Conservation (phyloP, 2,329 filamentous ascomycete species). For the Scedosporium apiospermum region DNA sequence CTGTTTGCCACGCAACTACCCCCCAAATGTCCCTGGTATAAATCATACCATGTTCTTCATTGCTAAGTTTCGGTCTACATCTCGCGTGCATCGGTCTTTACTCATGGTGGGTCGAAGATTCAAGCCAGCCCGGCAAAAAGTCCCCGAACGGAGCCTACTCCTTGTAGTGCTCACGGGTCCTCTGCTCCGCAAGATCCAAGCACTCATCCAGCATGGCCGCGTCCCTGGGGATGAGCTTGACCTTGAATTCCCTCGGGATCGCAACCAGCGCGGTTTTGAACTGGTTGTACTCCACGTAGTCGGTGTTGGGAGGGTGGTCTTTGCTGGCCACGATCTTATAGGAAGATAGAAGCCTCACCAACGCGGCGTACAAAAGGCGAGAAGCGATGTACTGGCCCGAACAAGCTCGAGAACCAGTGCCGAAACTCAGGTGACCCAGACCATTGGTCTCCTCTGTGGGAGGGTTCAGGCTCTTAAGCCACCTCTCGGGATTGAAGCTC, state of each 20-base stretch:
- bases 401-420: conserved; percentile 40
- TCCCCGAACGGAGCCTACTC: conserved; percentile 15
- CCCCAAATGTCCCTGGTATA: too few relatives aligned
- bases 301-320: conserved; percentile 44
- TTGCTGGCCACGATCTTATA: conserved; percentile 40
- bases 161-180: conserved; percentile 39
- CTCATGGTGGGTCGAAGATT: too few relatives aligned
- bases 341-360: conserved; percentile 36
- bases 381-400: conserved; percentile 40
- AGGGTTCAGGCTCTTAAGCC: conserved; percentile 28
- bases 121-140: too few relatives aligned
- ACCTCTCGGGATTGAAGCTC: conserved; percentile 39
- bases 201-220: conserved; percentile 25
- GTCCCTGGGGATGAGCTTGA: conserved; percentile 44
- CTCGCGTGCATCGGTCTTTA: too few relatives aligned
- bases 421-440: conserved; percentile 38
- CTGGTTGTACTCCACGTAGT: conserved; percentile 53
- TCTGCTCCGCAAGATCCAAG: conserved; percentile 28
- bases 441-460: conserved; percentile 20
- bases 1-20: too few relatives aligned
- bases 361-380: conserved; percentile 37
- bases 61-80: too few relatives aligned
- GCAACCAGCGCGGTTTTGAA: conserved; percentile 51
- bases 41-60: too few relatives aligned
- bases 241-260: conserved; percentile 48